phyloP scores from a whole-genome alignment of 2,329 filamentous ascomycete genomes.

The Monilinia laxa region DNA sequence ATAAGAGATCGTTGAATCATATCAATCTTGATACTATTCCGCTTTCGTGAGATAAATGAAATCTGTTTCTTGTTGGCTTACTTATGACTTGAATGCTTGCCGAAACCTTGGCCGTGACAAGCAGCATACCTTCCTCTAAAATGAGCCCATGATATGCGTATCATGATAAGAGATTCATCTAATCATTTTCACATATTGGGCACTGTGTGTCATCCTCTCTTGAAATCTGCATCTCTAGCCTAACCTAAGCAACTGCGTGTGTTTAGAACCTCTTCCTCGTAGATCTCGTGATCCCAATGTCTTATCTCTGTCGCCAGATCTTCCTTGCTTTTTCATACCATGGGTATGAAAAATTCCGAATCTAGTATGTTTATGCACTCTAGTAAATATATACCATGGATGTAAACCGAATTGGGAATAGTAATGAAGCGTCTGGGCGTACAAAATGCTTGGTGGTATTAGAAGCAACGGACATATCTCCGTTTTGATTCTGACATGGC shows the following conservation, averaged over 20 bases:
- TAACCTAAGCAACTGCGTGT: not conserved
- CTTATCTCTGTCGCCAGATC: not conserved
- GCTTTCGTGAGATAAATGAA: not conserved
- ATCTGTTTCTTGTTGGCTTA: not conserved
- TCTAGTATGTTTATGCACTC: not conserved
- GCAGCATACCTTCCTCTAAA: not conserved
- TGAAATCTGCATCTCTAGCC: not conserved
- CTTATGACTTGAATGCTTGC: not conserved
- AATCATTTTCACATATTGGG: not conserved
- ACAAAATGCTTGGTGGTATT: not conserved
- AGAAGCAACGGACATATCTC: not conserved
- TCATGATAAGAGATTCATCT: not conserved
- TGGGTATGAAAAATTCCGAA: not conserved
- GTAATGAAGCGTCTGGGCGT: not conserved
- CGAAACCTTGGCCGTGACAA: not conserved
- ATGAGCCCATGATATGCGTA: not conserved
- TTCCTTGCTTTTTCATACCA: not conserved
- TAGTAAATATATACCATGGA: too few species aligned
- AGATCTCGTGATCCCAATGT: not conserved
- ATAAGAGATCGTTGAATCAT: constrained; percentile 13
- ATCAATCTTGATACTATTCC: not conserved
- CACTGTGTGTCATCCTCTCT: not conserved
- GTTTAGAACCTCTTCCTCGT: not conserved
- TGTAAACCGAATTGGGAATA: not conserved
- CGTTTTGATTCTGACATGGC: not conserved